Conservation (phyloP, 2,329 filamentous ascomycete species). For the Botrytis galanthina region DNA sequence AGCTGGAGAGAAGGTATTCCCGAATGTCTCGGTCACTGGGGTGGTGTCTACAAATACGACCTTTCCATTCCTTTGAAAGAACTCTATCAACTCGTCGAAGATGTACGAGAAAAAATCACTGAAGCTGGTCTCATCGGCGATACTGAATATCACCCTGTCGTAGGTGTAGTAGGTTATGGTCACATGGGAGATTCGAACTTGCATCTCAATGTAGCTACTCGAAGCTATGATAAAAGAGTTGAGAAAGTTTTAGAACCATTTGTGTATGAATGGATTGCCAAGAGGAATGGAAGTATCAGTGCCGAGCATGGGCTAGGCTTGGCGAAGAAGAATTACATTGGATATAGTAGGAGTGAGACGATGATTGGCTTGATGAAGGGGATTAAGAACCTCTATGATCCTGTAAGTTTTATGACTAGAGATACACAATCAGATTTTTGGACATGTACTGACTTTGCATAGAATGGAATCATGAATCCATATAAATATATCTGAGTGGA, state of each 20-base stretch:
- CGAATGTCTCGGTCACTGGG: constrained; percentile 84
- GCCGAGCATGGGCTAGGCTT: constrained; percentile 93
- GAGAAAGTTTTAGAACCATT: constrained; percentile 89
- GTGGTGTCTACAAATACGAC: constrained; percentile 98
- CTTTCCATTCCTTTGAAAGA: constrained; percentile 87
- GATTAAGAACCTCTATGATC: constrained; percentile 91
- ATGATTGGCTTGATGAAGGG: constrained; percentile 92
- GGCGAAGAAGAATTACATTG: constrained; percentile 93
- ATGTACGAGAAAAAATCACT: constrained; percentile 70
- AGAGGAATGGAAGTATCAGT: constrained; percentile 88
- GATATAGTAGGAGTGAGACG: constrained; percentile 84
- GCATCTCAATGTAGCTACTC: constrained; percentile 84
- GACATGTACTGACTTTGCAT: not conserved
- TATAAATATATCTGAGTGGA: constrained; percentile 14
- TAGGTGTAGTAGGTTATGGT: constrained; percentile 91
- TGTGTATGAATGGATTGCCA: constrained; percentile 94
- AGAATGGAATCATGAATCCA: constrained; percentile 18
- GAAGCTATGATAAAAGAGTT: constrained; percentile 81
- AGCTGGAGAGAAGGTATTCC: constrained; percentile 90
- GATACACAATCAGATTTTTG: not conserved
- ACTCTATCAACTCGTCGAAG: constrained; percentile 86
- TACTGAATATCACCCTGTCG: constrained; percentile 71
- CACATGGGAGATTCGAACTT: constrained; percentile 98
- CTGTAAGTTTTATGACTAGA: constrained; percentile 57
- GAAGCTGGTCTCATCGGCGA: constrained; percentile 76